These are phyloP conservation scores for Discostella stelligeroides DNA, from an alignment of 108 stramenopile genomes.

Conservation along the genomic window DNA sequence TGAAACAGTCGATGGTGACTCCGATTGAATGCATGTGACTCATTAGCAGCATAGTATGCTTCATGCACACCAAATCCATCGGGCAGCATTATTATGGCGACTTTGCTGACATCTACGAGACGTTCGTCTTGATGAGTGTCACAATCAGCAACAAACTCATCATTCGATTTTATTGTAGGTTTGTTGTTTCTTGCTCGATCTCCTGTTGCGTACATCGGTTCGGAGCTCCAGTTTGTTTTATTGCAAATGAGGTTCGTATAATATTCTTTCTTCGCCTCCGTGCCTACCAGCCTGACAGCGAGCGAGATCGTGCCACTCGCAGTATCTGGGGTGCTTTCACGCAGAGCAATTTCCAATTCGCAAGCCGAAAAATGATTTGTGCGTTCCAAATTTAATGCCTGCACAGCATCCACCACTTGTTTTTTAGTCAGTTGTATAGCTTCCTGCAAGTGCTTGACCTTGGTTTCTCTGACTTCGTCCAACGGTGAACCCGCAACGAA, in stretches of 20 bases:
- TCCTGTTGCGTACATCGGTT: constrained; percentile 27
- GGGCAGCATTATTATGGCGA: constrained; percentile 20
- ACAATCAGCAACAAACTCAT: background rate
- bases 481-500: constrained; percentile 1
- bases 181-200: background rate
- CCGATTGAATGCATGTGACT: constrained; percentile 5
- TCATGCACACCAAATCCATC: constrained; percentile 40
- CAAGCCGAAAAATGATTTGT: constrained; percentile 23
- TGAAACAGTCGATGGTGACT: constrained; percentile 32
- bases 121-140: constrained; percentile 15
- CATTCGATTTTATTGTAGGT: background rate
- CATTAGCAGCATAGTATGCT: background rate
- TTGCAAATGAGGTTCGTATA: constrained; percentile 27
- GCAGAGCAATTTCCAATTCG: constrained; percentile 1
- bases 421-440: constrained; percentile 2
- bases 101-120: constrained; percentile 19
- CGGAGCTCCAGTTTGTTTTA: constrained; percentile 21
- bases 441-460: background rate
- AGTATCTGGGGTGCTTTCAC: background rate
- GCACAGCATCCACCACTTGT: background rate
- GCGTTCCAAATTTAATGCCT: constrained; percentile 9
- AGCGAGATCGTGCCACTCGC: background rate
- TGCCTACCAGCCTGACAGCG: constrained; percentile 4
- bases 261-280: constrained; percentile 7
- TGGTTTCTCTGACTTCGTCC: constrained; percentile 1